Evolutionary conservation across 2,329 filamentous ascomycete genomes (phyloP), one percentile per base, ranked within the genome.

Genomic region (Pyrenophora tritici-repentis): DNA sequence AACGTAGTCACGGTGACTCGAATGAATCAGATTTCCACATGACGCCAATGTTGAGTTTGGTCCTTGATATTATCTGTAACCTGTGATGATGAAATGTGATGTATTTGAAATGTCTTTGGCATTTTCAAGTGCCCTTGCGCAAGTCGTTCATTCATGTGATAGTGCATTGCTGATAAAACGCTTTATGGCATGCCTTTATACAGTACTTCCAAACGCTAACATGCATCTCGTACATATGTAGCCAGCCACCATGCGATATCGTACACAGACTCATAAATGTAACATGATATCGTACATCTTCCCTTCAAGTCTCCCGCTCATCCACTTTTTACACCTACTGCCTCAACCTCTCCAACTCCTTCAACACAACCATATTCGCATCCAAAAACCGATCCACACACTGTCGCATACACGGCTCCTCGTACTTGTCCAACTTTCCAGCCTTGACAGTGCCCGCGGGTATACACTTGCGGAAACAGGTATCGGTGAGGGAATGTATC

Each of bases 391-490:
- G 83, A 67, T 96, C 90, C 49, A 97, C 91, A 70, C 94, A 99
- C 79, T 96, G 97, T 73, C 86, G 81, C 73, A 96, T 83, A 75
- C 94, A 99, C 7, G 80, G 77, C 78, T 94, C 87, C 78, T 99
- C 94, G 55, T 76, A 79, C 67, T 82, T 83, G 62, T 95, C 90
- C 61, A 99, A 79, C 66, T 85, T 84, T 22, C 85, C 83, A 55
- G 81, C 83, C 62, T 86, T 86, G 72, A 97, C 87, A 50, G 81
- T 81, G 39, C 86, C 81, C 9, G 85, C 80, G 7, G 89, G 88
- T 55, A 97, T 81, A 80, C 94, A 99, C 79, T 97, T 97, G 72
- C 87, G 91, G 86, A 92, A 99, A 83, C 94, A 99, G 54, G 89
- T 84, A 66, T 94, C 88, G 36, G 85, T 85, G 31, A 88, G 77